Evolutionary conservation across 2,329 filamentous ascomycete genomes (phyloP).

Genomic region (Chrysoporthe cubensis): DNA sequence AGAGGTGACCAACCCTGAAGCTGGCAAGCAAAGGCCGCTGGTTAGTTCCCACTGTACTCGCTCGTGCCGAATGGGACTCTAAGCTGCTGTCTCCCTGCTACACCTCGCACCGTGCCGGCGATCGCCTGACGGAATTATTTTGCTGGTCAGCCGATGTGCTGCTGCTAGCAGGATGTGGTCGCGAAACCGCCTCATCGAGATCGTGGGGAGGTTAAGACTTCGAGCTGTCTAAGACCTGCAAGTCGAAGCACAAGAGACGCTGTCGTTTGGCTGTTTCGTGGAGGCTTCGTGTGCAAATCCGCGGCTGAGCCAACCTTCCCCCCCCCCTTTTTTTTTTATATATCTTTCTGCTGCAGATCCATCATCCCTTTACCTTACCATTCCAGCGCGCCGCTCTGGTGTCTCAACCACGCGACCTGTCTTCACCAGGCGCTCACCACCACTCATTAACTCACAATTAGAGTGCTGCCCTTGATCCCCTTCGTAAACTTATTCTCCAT

Average conservation of each 20-base stretch:
- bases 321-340: neutral
- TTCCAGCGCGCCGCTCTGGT: neutral
- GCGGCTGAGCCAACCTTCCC: too few relatives aligned
- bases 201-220: neutral
- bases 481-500: neutral
- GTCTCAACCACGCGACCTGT: neutral
- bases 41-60: neutral
- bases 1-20: too few relatives aligned
- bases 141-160: neutral
- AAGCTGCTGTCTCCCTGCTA: neutral
- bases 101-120: neutral
- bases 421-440: neutral
- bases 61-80: neutral
- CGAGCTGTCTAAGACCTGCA: neutral
- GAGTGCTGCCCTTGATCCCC: neutral
- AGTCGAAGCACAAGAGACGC: neutral
- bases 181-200: neutral
- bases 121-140: neutral
- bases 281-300: neutral
- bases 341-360: neutral
- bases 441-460: neutral
- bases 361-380: neutral
- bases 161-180: neutral
- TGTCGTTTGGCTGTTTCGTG: neutral
- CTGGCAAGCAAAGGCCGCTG: neutral